These are phyloP conservation scores for Colletotrichum plurivorum DNA, from an alignment of 2,329 filamentous ascomycete species.

Conservation along the genomic window DNA sequence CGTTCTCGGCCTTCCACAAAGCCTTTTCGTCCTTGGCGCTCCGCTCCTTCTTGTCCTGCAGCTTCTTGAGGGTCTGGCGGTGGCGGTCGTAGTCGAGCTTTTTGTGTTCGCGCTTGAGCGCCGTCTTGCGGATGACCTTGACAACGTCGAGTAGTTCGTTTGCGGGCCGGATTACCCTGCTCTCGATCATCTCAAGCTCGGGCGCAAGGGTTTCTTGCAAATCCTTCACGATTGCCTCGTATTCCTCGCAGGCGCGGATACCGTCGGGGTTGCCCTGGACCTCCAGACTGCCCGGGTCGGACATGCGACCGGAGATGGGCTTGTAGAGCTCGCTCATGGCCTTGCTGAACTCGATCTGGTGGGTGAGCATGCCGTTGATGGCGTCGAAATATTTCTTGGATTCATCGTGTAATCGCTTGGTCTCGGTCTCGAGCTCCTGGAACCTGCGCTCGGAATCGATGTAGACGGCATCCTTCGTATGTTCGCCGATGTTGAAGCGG, in stretches of 20 bases:
- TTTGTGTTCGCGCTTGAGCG: constrained; percentile 94
- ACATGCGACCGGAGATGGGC: constrained; percentile 95
- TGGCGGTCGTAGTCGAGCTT: constrained; percentile 96
- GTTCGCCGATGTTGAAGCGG: constrained; percentile 95
- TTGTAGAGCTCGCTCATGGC: constrained; percentile 98
- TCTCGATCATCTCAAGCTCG: constrained; percentile 98
- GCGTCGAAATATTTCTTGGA: constrained; percentile 97
- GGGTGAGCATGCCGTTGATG: constrained; percentile 97
- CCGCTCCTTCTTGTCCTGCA: constrained; percentile 98
- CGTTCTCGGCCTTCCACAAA: constrained; percentile 93
- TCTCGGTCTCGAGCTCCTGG: constrained; percentile 93
- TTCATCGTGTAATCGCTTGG: constrained; percentile 96
- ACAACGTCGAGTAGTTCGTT: constrained; percentile 95
- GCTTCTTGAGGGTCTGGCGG: constrained; percentile 86
- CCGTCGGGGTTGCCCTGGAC: constrained; percentile 92
- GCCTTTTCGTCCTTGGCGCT: constrained; percentile 97
- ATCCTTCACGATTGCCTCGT: constrained; percentile 91
- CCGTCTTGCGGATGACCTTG: constrained; percentile 92
- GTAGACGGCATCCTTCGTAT: constrained; percentile 95
- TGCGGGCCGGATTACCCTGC: constrained; percentile 89
- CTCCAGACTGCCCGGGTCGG: constrained; percentile 87
- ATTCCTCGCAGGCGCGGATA: constrained; percentile 96
- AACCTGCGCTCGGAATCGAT: constrained; percentile 95
- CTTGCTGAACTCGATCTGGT: constrained; percentile 98
- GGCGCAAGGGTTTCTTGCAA: constrained; percentile 89